These are phyloP conservation scores for Ophiostoma ulmi DNA, from an alignment of 2,329 filamentous ascomycete genomes.

Conservation along the genomic window DNA sequence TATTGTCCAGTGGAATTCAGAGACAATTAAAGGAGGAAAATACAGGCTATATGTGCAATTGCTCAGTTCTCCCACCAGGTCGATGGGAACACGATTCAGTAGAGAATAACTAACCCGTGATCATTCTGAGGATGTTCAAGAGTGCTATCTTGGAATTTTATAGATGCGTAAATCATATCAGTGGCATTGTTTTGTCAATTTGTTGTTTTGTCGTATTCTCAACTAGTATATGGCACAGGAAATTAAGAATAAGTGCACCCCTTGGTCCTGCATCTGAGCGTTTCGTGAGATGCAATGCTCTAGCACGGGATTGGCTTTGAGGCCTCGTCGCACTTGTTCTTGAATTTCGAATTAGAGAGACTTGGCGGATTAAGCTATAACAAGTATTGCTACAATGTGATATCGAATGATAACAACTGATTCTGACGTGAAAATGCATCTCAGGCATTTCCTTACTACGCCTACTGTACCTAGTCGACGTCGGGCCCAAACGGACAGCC, in stretches of 20 bases:
- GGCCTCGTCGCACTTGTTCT: not conserved
- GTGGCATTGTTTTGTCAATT: too few relatives aligned
- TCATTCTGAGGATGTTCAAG: not conserved
- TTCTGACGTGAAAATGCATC: not conserved
- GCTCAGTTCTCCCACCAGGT: not conserved
- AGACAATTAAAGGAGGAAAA: not conserved
- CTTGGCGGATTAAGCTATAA: not conserved
- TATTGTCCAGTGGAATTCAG: not conserved
- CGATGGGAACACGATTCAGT: not conserved
- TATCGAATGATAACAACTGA: not conserved
- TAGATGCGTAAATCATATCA: not conserved
- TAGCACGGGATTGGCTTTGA: not conserved
- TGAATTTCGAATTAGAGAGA: not conserved
- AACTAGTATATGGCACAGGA: too few relatives aligned
- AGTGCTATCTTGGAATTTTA: not conserved
- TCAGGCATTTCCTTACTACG: not conserved
- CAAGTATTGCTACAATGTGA: not conserved
- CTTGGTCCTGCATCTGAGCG: not conserved
- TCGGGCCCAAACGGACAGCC: not conserved
- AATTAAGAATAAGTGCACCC: not conserved
- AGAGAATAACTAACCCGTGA: not conserved
- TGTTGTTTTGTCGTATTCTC: too few relatives aligned
- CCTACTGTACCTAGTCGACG: not conserved
- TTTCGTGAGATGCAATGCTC: not conserved
- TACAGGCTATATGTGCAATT: not conserved